A percentile compares a stretch with the other conserved stretches of the same genome.
Evolutionary conservation across 1,139 yeast species (phyloP).

Genomic region (Tardiomyces depauwii): DNA sequence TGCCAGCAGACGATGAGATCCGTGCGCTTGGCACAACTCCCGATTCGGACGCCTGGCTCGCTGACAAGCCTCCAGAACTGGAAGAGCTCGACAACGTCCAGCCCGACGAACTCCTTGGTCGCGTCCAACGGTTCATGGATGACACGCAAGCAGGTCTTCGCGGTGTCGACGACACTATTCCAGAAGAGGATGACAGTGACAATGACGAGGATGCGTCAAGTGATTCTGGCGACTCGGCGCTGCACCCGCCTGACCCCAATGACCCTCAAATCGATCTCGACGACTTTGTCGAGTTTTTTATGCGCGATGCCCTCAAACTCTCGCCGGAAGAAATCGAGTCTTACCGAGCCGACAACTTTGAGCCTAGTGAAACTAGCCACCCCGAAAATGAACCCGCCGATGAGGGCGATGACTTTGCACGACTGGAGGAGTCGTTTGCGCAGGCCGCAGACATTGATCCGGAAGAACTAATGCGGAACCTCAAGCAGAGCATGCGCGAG

Average conservation of each 20-base stretch:
- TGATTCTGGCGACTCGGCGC: background rate
- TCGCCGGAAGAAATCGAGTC: constrained; percentile 30
- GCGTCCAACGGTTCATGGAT: background rate
- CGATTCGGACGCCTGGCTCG: background rate
- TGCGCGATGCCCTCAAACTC: constrained; percentile 39
- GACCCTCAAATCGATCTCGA: constrained; percentile 43
- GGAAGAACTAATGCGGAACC: background rate
- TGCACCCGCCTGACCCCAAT: background rate
- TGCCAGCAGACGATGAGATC: background rate
- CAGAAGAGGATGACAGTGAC: background rate
- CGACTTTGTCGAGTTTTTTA: constrained; percentile 50
- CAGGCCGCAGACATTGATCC: background rate
- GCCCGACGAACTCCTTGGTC: background rate
- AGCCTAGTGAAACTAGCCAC: background rate
- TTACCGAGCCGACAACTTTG: constrained; percentile 16
- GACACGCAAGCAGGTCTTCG: background rate
- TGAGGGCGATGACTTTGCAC: background rate
- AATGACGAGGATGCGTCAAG: background rate
- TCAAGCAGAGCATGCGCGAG: background rate
- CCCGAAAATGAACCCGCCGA: background rate
- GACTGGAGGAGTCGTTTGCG: background rate
- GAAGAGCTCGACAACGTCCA: background rate
- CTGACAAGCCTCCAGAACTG: background rate
- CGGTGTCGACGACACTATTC: background rate
- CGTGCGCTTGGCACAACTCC: background rate